Percentiles rank a stretch among this genome's conserved stretches.
Conservation (phyloP, 2,329 filamentous ascomycete species). For the Calonectria naviculata region DNA sequence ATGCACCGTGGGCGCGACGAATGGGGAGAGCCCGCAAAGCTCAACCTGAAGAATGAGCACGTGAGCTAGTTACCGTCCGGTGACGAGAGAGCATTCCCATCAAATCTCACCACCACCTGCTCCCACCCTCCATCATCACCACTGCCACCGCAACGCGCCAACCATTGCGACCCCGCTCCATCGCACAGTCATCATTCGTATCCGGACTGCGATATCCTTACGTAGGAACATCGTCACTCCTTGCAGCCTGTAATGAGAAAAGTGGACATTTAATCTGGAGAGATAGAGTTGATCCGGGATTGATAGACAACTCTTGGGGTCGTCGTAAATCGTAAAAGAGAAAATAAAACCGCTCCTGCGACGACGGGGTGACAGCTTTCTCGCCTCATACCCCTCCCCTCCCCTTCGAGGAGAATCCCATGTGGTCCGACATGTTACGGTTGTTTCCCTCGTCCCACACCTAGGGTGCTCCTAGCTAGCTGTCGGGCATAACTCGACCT, state of each 20-base stretch:
- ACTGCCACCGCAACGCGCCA: conserved; percentile 5
- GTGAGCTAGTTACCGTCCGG: conserved; percentile 12
- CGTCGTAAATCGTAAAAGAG: background rate
- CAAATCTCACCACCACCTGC: conserved; percentile 7
- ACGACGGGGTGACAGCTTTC: background rate
- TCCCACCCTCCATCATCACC: conserved; percentile 16
- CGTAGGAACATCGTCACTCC: background rate
- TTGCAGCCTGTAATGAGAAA: background rate
- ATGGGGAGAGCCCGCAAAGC: background rate
- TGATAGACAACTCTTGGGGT: background rate
- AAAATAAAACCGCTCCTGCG: background rate
- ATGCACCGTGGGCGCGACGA: background rate
- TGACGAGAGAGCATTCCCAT: conserved; percentile 4
- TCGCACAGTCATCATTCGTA: conserved; percentile 19
- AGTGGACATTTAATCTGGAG: background rate
- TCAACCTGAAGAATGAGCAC: conserved; percentile 7
- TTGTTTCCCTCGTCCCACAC: conserved; percentile 21
- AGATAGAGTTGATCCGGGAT: background rate
- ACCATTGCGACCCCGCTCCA: conserved; percentile 17
- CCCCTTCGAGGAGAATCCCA: background rate
- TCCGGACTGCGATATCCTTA: conserved; percentile 6
- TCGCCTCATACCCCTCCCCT: background rate
- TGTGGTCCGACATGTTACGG: conserved; percentile 23
- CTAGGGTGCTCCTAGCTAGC: conserved; percentile 25
- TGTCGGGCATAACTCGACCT: conserved; percentile 7